A percentile compares a stretch with the other conserved stretches of the same genome.
phyloP scores from a whole-genome alignment of 2,329 filamentous ascomycete species.

The Aschersonia sp. region DNA sequence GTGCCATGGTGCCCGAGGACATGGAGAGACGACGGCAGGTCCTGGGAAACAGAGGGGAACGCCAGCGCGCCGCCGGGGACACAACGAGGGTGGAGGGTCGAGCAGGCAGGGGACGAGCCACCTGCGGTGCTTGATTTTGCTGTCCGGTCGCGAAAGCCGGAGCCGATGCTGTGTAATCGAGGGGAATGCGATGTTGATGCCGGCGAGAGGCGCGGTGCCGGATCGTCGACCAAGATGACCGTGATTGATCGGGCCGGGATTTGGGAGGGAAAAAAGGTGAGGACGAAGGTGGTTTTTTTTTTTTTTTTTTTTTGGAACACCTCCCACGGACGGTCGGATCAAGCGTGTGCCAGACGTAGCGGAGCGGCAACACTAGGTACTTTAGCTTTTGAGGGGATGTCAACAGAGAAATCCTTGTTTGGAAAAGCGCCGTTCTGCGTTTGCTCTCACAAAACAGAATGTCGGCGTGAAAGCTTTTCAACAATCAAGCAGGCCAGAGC shows the following conservation, averaged over 20 bases:
- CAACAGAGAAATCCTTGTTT: background rate
- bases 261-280: background rate
- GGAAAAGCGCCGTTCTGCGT: background rate
- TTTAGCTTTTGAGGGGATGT: background rate
- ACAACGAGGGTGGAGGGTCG: background rate
- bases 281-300: background rate
- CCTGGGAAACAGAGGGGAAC: too few species aligned
- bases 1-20: constrained; percentile 32
- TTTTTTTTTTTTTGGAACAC: background rate
- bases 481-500: too few species aligned
- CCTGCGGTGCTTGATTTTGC: constrained; percentile 1
- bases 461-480: too few species aligned
- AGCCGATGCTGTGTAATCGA: constrained; percentile 1
- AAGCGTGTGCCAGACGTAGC: constrained; percentile 2
- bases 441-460: background rate
- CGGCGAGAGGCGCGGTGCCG: constrained; percentile 2
- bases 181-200: constrained; percentile 2
- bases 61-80: background rate
- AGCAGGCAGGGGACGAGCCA: background rate
- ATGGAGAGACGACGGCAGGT: constrained; percentile 13
- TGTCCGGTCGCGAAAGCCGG: background rate
- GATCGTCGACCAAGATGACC: constrained; percentile 1
- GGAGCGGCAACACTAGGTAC: background rate
- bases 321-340: background rate
- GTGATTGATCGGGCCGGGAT: constrained; percentile 1